phyloP scores from a whole-genome alignment of 768 basidiomycete species.

The Hypsizygus marmoreus region DNA sequence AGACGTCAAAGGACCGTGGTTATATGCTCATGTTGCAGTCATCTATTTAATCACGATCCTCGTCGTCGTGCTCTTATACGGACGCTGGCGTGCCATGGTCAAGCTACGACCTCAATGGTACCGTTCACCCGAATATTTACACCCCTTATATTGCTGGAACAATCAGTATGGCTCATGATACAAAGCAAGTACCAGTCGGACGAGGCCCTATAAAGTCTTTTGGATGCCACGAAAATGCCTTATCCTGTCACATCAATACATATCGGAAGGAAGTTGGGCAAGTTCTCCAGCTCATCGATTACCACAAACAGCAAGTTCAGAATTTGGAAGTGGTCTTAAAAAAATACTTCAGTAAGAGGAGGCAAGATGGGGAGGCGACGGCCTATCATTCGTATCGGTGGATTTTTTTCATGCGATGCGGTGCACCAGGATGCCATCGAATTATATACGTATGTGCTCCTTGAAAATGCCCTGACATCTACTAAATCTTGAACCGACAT shows the following conservation, averaged over 20 bases:
- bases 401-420: conserved; percentile 79
- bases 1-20: conserved; percentile 64
- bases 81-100: conserved; percentile 77
- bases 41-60: conserved; percentile 77
- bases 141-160: conserved; percentile 92
- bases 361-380: conserved; percentile 76
- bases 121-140: conserved; percentile 80
- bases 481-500: not conserved
- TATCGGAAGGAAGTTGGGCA: conserved; percentile 85
- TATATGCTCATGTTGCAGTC: conserved; percentile 81
- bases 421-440: conserved; percentile 87
- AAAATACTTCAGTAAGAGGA: conserved; percentile 80
- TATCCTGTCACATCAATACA: conserved; percentile 92
- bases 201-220: conserved; percentile 75
- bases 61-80: conserved; percentile 68
- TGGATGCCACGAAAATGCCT: conserved; percentile 70
- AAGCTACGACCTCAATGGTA: conserved; percentile 82
- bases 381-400: conserved; percentile 78
- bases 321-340: conserved; percentile 88
- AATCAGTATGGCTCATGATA: conserved; percentile 77
- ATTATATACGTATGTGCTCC: conserved; percentile 66
- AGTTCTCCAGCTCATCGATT: conserved; percentile 88
- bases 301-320: conserved; percentile 84
- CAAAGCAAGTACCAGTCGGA: conserved; percentile 81
- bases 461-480: conserved; percentile 1